Percentiles rank a stretch among this genome's conserved stretches.
These are phyloP conservation scores for Tylopilus sp. DNA, from an alignment of 768 basidiomycete genomes.

Conservation along the genomic window DNA sequence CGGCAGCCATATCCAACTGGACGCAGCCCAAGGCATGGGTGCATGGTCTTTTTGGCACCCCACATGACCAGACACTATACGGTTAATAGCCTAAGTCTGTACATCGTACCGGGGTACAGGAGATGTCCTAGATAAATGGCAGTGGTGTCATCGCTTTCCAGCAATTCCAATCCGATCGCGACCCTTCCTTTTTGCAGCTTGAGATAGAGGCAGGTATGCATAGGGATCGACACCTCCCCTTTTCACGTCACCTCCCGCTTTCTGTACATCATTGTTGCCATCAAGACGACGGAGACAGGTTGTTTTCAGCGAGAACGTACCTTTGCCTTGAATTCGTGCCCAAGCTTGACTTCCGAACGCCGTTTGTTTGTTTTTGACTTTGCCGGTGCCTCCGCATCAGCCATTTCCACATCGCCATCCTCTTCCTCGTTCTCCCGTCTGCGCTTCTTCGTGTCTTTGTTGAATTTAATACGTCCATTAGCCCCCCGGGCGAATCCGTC, in stretches of 20 bases:
- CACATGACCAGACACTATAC: conserved; percentile 70
- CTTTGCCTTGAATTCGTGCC: conserved; percentile 95
- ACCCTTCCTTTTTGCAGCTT: conserved; percentile 68
- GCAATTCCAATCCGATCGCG: conserved; percentile 53
- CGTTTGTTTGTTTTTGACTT: conserved; percentile 46
- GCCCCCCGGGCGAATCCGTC: conserved; percentile 88
- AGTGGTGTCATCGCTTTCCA: conserved; percentile 49
- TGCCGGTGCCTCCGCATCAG: conserved; percentile 52
- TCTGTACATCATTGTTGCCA: conserved; percentile 44
- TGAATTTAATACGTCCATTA: conserved; percentile 87
- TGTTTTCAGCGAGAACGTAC: conserved; percentile 40
- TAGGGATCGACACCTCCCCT: conserved; percentile 87
- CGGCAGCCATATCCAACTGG: conserved; percentile 40
- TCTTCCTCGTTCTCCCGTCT: conserved; percentile 63
- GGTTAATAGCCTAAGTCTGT: conserved; percentile 38
- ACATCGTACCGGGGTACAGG: neutral
- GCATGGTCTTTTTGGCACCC: conserved; percentile 60
- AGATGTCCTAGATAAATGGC: conserved; percentile 1
- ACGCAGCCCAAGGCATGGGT: conserved; percentile 64
- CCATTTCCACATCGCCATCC: conserved; percentile 72
- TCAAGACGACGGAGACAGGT: conserved; percentile 3
- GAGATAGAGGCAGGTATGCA: conserved; percentile 81
- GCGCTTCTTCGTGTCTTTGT: conserved; percentile 95
- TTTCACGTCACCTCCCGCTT: conserved; percentile 92
- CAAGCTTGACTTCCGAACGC: conserved; percentile 57